phyloP scores from a whole-genome alignment of 2,329 filamentous ascomycete genomes.

The Colletotrichum navitas region DNA sequence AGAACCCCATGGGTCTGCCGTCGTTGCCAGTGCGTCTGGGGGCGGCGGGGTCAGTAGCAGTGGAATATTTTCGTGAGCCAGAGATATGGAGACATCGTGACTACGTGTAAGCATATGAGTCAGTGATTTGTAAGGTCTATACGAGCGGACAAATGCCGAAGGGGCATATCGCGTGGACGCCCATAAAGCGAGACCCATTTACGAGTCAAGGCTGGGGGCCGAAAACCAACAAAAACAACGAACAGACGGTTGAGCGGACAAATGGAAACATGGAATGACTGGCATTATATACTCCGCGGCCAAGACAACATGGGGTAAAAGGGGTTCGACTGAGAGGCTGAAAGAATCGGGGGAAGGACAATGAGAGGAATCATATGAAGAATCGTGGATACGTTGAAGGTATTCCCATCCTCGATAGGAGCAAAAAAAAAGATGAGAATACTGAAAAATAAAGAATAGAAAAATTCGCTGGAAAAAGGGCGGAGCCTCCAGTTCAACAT shows the following conservation, averaged over 20 bases:
- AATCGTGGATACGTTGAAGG: too few relatives aligned
- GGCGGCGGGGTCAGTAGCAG: conserved; percentile 51
- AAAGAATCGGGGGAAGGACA: conserved; percentile 16
- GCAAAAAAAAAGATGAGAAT: neutral
- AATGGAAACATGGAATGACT: conserved; percentile 12
- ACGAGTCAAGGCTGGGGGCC: conserved; percentile 29
- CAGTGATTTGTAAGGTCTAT: conserved; percentile 21
- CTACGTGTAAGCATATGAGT: conserved; percentile 47
- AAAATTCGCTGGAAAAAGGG: neutral
- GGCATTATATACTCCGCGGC: conserved; percentile 36
- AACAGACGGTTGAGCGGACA: conserved; percentile 26
- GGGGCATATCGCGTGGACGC: conserved; percentile 28
- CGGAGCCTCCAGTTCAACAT: neutral
- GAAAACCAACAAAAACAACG: neutral
- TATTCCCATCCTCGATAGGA: neutral
- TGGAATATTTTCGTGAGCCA: conserved; percentile 61
- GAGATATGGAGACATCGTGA: conserved; percentile 61
- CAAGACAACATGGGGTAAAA: neutral
- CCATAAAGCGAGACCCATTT: conserved; percentile 28
- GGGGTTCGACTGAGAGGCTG: neutral
- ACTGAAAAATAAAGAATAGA: neutral
- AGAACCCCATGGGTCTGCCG: conserved; percentile 6
- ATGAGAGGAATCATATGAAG: neutral
- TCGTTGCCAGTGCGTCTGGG: conserved; percentile 3
- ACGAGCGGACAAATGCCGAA: conserved; percentile 14